Conservation (phyloP, 257 asterid species). For the Fraxinus quadrangulata region DNA sequence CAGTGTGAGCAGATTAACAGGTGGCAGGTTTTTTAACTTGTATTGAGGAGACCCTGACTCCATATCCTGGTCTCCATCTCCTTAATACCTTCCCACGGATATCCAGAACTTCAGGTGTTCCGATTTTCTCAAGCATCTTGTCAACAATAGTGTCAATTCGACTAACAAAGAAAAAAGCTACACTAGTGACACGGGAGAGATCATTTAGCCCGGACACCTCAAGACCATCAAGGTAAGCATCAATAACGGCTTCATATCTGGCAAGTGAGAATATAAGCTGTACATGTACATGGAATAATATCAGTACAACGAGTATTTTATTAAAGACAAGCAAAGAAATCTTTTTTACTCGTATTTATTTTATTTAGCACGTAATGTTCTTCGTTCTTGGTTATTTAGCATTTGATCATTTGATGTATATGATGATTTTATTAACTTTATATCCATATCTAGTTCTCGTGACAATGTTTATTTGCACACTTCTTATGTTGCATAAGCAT, state of each 20-base stretch:
- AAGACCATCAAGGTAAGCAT: slow-evolving; percentile 99
- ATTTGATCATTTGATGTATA: too few relatives aligned
- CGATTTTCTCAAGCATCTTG: slow-evolving; percentile 94
- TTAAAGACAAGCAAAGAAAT: too few relatives aligned
- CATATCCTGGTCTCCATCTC: too few relatives aligned
- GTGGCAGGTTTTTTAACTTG: too few relatives aligned
- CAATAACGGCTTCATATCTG: slow-evolving; percentile 96
- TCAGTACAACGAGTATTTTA: too few relatives aligned
- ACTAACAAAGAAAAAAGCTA: slow-evolving; percentile 96
- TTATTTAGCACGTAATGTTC: neutral
- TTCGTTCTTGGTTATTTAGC: neutral
- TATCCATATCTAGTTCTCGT: neutral
- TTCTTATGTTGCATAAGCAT: too few relatives aligned
- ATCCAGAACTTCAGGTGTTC: slow-evolving; percentile 92
- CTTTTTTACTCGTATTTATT: too few relatives aligned
- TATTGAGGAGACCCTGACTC: neutral
- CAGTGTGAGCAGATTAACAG: slow-evolving; percentile 12
- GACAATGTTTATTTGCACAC: too few relatives aligned
- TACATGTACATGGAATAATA: slow-evolving; percentile 24
- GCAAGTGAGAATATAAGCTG: slow-evolving; percentile 97
- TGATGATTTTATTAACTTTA: neutral
- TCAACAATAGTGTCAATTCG: slow-evolving; percentile 95
- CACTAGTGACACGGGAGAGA: slow-evolving; percentile 93
- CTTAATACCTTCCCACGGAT: slow-evolving; percentile 89
- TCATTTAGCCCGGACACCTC: slow-evolving; percentile 95